Percentiles rank a stretch among this genome's conserved stretches.
Evolutionary conservation across 352 stramenopile species (phyloP).

Genomic region (Globisporangium mamillatum): DNA sequence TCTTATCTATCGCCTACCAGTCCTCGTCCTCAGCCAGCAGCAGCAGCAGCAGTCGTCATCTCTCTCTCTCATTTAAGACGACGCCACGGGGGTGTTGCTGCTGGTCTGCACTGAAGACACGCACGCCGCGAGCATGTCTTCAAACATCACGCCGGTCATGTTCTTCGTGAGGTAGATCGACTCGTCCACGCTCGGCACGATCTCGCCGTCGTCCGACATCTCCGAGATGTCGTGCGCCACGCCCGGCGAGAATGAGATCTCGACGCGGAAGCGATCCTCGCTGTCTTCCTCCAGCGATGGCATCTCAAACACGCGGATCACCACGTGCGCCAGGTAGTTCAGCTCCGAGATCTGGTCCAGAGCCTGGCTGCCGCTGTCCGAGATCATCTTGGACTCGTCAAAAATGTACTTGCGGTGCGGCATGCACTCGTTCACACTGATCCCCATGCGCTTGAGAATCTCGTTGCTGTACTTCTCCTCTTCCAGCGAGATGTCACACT

Average conservation of each 20-base stretch:
- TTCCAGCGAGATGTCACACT: constrained; percentile 74
- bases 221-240: constrained; percentile 44
- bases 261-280: constrained; percentile 81
- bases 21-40: not conserved
- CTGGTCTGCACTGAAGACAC: constrained; percentile 68
- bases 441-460: constrained; percentile 83
- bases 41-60: not conserved
- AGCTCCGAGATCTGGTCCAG: constrained; percentile 92
- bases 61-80: not conserved
- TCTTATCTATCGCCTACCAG: constrained; percentile 3
- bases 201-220: constrained; percentile 18
- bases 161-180: constrained; percentile 83
- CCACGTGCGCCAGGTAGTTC: constrained; percentile 98
- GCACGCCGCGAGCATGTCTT: constrained; percentile 85
- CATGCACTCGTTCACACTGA: constrained; percentile 79
- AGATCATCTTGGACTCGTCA: constrained; percentile 78
- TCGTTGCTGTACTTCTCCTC: constrained; percentile 85
- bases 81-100: constrained; percentile 2
- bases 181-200: constrained; percentile 41
- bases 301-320: constrained; percentile 99
- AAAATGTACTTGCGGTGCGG: constrained; percentile 81
- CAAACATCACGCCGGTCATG: constrained; percentile 87
- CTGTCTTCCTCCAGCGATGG: constrained; percentile 76
- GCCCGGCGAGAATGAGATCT: constrained; percentile 83
- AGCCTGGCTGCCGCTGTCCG: constrained; percentile 57